These are phyloP conservation scores for Phaeosphaeria sp. DNA, from an alignment of 2,329 filamentous ascomycete genomes.

Conservation along the genomic window DNA sequence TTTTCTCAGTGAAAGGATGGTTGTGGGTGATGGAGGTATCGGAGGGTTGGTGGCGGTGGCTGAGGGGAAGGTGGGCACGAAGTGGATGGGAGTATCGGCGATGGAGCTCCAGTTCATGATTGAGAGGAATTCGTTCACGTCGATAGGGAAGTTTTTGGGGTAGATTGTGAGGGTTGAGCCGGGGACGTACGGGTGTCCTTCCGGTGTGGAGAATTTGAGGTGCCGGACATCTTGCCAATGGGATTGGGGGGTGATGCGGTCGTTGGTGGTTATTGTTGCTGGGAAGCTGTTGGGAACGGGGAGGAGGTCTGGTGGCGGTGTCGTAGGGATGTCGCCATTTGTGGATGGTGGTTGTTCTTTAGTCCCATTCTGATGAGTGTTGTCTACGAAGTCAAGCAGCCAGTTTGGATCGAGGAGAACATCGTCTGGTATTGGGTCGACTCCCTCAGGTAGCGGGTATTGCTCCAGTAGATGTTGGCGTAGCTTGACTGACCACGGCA, in stretches of 20 bases:
- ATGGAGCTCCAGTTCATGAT: conserved; percentile 79
- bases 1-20: conserved; percentile 69
- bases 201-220: conserved; percentile 64
- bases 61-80: conserved; percentile 50
- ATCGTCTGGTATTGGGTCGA: conserved; percentile 75
- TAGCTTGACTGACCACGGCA: conserved; percentile 77
- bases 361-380: conserved; percentile 9
- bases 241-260: conserved; percentile 72
- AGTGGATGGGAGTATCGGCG: conserved; percentile 72
- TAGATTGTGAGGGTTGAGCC: conserved; percentile 84
- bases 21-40: conserved; percentile 49
- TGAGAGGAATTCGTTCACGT: conserved; percentile 79
- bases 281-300: conserved; percentile 64
- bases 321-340: conserved; percentile 14
- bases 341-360: background rate
- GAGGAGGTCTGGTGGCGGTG: conserved; percentile 56
- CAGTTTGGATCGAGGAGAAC: conserved; percentile 79
- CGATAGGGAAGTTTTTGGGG: conserved; percentile 83
- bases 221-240: conserved; percentile 97
- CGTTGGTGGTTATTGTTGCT: conserved; percentile 70
- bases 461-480: conserved; percentile 69
- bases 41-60: conserved; percentile 43
- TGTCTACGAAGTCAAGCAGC: conserved; percentile 56
- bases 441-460: conserved; percentile 72
- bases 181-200: conserved; percentile 63